Conservation (phyloP, 164 flowering plant genomes). For the Dillenia turbinata region DNA sequence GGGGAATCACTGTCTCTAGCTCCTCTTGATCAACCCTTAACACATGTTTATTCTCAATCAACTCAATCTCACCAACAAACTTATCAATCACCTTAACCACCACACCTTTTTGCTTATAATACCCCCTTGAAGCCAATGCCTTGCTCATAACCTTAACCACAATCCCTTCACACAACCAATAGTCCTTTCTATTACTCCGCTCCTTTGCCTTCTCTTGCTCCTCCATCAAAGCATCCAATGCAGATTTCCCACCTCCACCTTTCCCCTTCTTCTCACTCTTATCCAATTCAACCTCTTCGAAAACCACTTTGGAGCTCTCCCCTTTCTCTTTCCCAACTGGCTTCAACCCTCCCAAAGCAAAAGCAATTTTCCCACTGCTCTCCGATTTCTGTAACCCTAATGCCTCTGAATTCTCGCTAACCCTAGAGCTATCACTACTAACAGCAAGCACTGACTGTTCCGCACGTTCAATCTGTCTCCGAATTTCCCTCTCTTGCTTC, state of each 20-base stretch:
- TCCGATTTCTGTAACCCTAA: slow-evolving; percentile 26
- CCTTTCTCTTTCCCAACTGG: slow-evolving; percentile 26
- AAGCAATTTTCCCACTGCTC: slow-evolving; percentile 44
- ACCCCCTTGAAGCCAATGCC: slow-evolving; percentile 66
- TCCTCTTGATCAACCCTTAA: slow-evolving; percentile 86
- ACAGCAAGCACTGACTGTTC: slow-evolving; percentile 31
- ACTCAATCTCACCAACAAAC: slow-evolving; percentile 83
- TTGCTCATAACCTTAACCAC: slow-evolving; percentile 90
- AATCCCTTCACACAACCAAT: slow-evolving; percentile 82
- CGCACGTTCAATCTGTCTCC: slow-evolving; percentile 78
- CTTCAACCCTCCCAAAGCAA: slow-evolving; percentile 44
- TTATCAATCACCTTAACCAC: slow-evolving; percentile 70
- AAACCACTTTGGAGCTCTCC: slow-evolving; percentile 38
- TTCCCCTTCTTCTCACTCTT: slow-evolving; percentile 17
- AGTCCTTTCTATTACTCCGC: slow-evolving; percentile 67
- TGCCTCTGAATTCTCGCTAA: slow-evolving; percentile 15
- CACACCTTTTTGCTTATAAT: slow-evolving; percentile 82
- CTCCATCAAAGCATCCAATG: slow-evolving; percentile 76
- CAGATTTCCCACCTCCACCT: slow-evolving; percentile 32
- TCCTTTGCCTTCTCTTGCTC: slow-evolving; percentile 85
- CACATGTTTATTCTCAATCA: slow-evolving; percentile 73
- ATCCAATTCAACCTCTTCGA: slow-evolving; percentile 39
- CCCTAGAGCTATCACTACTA: slow-evolving; percentile 3
- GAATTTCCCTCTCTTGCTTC: slow-evolving; percentile 69
- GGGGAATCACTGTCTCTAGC: slow-evolving; percentile 90